A percentile compares a stretch with the other conserved stretches of the same genome.
Evolutionary conservation across 2,329 filamentous ascomycete species (phyloP).

Genomic region (Teratosphaeria zuluensis): DNA sequence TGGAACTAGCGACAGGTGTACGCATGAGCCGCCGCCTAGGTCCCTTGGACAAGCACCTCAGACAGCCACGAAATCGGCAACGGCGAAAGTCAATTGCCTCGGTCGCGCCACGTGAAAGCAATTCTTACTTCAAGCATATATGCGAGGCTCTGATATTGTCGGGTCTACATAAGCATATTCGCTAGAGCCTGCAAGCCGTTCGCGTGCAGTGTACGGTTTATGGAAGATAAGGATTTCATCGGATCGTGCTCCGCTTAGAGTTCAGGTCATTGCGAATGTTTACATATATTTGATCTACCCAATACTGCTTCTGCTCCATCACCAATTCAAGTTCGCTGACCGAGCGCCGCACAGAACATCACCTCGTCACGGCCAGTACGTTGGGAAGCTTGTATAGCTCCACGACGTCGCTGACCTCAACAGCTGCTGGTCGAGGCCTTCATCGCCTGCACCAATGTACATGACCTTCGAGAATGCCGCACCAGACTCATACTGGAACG

Average conservation of each 20-base stretch:
- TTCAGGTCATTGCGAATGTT: background rate
- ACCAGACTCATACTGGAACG: slow-evolving; percentile 1
- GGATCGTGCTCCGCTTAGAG: background rate
- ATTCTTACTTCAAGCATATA: background rate
- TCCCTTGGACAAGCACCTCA: background rate
- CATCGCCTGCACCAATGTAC: slow-evolving; percentile 1
- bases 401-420: background rate
- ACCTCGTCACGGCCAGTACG: background rate
- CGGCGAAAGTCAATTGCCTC: background rate
- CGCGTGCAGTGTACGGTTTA: background rate
- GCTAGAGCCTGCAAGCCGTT: background rate
- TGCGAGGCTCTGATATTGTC: background rate
- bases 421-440: background rate
- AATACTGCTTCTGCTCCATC: background rate
- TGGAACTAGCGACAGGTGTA: background rate
- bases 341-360: background rate
- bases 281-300: background rate
- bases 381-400: background rate
- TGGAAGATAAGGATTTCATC: too few species aligned
- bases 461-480: slow-evolving; percentile 1
- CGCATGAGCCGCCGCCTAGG: background rate
- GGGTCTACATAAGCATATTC: background rate
- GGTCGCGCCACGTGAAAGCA: background rate
- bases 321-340: background rate
- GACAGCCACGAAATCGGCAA: background rate